A percentile compares a stretch with the other conserved stretches of the same genome.
phyloP scores from a whole-genome alignment of 148 eudicot species.

The Dianthus caryophyllus region DNA sequence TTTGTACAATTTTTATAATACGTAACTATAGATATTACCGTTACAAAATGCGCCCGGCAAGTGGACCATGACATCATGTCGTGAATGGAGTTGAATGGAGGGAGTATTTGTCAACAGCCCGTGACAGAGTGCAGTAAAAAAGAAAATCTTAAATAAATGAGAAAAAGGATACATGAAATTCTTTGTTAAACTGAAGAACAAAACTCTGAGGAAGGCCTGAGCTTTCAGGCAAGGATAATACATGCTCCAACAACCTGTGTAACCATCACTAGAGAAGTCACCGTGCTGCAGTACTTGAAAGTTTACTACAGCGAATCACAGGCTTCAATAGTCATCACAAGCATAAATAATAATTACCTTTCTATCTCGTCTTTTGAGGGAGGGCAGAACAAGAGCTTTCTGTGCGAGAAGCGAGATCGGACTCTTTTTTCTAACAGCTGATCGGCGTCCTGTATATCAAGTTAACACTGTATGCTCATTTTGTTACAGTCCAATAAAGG shows the following conservation, averaged over 20 bases:
- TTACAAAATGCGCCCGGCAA: too few relatives aligned
- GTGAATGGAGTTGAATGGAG: too few relatives aligned
- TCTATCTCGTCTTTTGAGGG: conserved; percentile 68
- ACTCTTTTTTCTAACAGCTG: conserved; percentile 97
- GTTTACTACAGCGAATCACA: not conserved
- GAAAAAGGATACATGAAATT: conserved; percentile 67
- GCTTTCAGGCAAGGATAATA: conserved; percentile 63
- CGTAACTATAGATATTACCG: too few relatives aligned
- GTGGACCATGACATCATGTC: too few relatives aligned
- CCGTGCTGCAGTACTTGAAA: not conserved
- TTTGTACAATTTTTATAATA: too few relatives aligned
- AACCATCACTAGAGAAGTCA: conserved; percentile 11
- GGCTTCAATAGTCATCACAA: conserved; percentile 1
- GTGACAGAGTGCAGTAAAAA: not conserved
- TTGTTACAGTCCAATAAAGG: not conserved
- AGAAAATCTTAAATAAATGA: not conserved
- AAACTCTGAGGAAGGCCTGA: conserved; percentile 61
- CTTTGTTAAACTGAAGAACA: conserved; percentile 50
- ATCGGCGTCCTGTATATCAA: conserved; percentile 78
- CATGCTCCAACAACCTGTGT: conserved; percentile 62
- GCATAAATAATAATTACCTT: conserved; percentile 30
- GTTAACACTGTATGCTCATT: not conserved
- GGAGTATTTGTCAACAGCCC: too few relatives aligned
- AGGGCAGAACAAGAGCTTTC: conserved; percentile 84
- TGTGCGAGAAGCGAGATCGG: conserved; percentile 93